Conservation (phyloP, 768 basidiomycete genomes). For the Trametes cinnabarina region DNA sequence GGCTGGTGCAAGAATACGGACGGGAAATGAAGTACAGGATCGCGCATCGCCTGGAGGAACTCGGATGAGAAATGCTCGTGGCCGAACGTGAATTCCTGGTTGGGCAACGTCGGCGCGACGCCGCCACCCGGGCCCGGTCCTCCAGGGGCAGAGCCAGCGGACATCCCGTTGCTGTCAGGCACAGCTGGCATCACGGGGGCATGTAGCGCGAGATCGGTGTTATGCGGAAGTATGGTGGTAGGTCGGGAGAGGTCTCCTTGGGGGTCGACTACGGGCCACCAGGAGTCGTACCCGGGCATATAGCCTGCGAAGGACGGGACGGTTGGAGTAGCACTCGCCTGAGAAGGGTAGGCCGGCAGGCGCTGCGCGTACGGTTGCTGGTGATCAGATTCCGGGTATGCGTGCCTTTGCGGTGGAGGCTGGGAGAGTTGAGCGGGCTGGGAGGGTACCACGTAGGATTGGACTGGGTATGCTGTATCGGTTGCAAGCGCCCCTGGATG, state of each 20-base stretch:
- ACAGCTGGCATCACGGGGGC: not conserved
- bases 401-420: not conserved
- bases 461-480: not conserved
- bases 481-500: not conserved
- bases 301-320: not conserved
- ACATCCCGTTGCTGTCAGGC: not conserved
- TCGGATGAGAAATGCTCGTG: constrained; percentile 22
- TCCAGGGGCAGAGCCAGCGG: not conserved
- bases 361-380: not conserved
- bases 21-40: constrained; percentile 22
- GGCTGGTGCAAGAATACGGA: constrained; percentile 3
- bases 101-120: constrained; percentile 9
- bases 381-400: too few species aligned
- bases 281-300: constrained; percentile 17
- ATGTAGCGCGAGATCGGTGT: not conserved
- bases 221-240: not conserved
- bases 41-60: constrained; percentile 24
- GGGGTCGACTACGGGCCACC: constrained; percentile 12
- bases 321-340: not conserved
- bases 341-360: not conserved
- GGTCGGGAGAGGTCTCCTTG: not conserved
- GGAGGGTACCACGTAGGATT: not conserved
- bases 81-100: constrained; percentile 26
- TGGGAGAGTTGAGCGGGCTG: not conserved
- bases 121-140: not conserved